Percentiles rank a stretch among this genome's conserved stretches.
Conservation (phyloP, 148 eudicot genomes). For the Fagopyrum esculentum region DNA sequence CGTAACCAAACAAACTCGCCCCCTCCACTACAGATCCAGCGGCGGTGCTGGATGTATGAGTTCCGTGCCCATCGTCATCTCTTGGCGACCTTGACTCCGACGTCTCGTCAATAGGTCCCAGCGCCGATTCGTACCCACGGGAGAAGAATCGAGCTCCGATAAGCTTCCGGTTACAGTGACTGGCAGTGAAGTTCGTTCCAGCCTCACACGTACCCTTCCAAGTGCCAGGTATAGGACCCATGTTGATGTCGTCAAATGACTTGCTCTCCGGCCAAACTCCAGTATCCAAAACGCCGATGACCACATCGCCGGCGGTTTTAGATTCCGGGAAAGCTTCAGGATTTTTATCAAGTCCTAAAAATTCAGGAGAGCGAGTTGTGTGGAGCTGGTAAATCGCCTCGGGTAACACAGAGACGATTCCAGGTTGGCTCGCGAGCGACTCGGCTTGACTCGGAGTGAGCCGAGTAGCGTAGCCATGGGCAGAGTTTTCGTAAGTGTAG, state of each 20-base stretch:
- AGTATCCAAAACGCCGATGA: conserved; percentile 50
- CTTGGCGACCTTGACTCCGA: conserved; percentile 46
- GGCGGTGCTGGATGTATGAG: conserved; percentile 60
- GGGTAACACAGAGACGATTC: conserved; percentile 39
- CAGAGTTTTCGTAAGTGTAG: conserved; percentile 40
- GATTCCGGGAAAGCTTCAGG: conserved; percentile 27
- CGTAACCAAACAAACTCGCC: conserved; percentile 49
- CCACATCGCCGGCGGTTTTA: conserved; percentile 25
- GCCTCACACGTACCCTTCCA: conserved; percentile 49
- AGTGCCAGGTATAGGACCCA: conserved; percentile 40
- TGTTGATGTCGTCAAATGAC: conserved; percentile 41
- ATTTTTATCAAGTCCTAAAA: conserved; percentile 39
- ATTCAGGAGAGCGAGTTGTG: conserved; percentile 57
- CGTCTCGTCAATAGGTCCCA: conserved; percentile 36
- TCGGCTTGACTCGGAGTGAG: conserved; percentile 32
- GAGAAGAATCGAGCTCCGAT: conserved; percentile 41
- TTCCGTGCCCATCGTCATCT: conserved; percentile 64
- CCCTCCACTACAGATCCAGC: conserved; percentile 42
- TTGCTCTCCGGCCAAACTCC: conserved; percentile 63
- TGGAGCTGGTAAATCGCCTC: conserved; percentile 44
- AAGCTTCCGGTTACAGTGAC: conserved; percentile 41
- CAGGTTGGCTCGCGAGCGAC: conserved; percentile 29
- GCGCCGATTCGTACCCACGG: conserved; percentile 45
- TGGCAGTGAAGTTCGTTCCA: conserved; percentile 31
- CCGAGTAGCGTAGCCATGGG: conserved; percentile 47